Conservation (phyloP, 2,329 filamentous ascomycete species). For the Clonostachys sp. region DNA sequence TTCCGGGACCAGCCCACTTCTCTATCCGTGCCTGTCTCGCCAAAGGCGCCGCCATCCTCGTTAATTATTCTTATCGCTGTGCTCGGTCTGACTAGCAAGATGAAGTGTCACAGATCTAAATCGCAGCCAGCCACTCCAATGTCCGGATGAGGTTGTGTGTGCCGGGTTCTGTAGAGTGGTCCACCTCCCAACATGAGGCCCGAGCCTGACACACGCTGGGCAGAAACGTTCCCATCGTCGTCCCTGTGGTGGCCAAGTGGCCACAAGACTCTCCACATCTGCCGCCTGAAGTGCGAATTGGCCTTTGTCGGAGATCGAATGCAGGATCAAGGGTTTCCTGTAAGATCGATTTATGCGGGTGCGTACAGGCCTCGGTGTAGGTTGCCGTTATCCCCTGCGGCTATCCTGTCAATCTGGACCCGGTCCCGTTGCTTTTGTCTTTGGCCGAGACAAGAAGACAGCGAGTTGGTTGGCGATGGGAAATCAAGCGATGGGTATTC, state of each 20-base stretch:
- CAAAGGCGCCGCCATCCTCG: too few relatives aligned
- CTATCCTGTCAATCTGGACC: conserved; percentile 25
- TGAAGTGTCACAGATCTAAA: conserved; percentile 34
- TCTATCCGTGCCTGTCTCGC: too few relatives aligned
- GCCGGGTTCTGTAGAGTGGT: too few relatives aligned
- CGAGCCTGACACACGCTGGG: too few relatives aligned
- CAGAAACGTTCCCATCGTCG: too few relatives aligned
- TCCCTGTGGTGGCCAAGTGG: too few relatives aligned
- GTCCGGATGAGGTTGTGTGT: conserved; percentile 12
- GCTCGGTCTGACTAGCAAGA: conserved; percentile 18
- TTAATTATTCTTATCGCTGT: conserved; percentile 1
- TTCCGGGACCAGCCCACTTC: too few relatives aligned
- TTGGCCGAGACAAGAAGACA: conserved; percentile 6
- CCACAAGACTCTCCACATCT: too few relatives aligned
- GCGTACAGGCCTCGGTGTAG: conserved; percentile 15
- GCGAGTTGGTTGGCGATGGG: conserved; percentile 1
- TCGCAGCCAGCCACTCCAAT: conserved; percentile 21
- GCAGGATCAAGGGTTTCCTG: conserved; percentile 10
- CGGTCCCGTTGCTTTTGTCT: conserved; percentile 14
- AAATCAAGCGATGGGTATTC: conserved; percentile 5
- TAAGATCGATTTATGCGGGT: conserved; percentile 21
- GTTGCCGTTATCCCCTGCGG: conserved; percentile 4
- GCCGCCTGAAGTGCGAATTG: too few relatives aligned
- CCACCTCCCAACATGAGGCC: too few relatives aligned
- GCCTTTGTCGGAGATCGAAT: background rate